Base-by-base conservation (phyloP, 257 asterid genomes). In the Lithospermum erythrorhizon region DNA sequence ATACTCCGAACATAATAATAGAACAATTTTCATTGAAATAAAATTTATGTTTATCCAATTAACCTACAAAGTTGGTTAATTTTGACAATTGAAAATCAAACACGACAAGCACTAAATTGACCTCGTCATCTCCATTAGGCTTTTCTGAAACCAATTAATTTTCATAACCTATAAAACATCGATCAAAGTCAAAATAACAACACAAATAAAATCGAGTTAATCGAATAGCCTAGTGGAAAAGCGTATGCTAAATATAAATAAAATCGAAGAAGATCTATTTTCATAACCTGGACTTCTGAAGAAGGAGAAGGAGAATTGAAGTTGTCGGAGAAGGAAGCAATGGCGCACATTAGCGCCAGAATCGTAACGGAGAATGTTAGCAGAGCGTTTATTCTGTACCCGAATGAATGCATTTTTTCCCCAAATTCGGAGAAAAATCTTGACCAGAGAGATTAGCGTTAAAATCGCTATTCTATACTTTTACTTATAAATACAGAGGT, bases 141-240 rank as follows among this genome's bases (percentile, higher is more conserved):
- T 88, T 88, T 83, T 90, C 87, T 77, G 95, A 72, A 90, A 87
- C 97, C 95, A 80, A 74, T 86, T 84, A 21, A 87, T 71, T 53
- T 84, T 82, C 84, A 83, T 65, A 22, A 83, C 95, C 95, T 83
- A 64, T 49, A 71, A 68, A 32, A 9, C 24, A 53, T 15, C 18
- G 5, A 53, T 3, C 18, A 53, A 53, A 53, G 11, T 17, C 14
- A 55, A 35, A 35, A 29, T 41, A 0, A 6, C 51, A 63, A n/a
- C n/a, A n/a, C n/a, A n/a, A n/a, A n/a, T n/a, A n/a, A n/a, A n/a
- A n/a, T n/a, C n/a, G n/a, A n/a, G n/a, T n/a, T n/a, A n/a, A n/a
- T n/a, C n/a, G n/a, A n/a, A n/a, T n/a, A n/a, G n/a, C n/a, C n/a
- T n/a, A n/a, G n/a, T n/a, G n/a, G n/a, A n/a, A n/a, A n/a, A n/a